phyloP scores from a whole-genome alignment of 2,329 filamentous ascomycete genomes.

The Bimuria novae-zelandiae region DNA sequence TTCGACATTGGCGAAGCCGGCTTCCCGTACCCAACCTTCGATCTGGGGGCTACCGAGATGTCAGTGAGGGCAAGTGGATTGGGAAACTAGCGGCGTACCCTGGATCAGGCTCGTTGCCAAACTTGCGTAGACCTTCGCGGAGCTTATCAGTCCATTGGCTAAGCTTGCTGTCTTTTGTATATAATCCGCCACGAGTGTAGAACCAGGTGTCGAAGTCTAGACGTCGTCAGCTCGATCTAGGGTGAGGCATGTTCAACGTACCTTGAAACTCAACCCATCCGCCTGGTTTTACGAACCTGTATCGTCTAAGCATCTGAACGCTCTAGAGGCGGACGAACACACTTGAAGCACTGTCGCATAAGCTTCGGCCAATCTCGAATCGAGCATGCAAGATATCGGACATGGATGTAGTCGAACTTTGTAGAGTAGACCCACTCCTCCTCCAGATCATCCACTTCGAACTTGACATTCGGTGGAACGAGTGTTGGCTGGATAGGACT shows the following conservation, averaged over 20 bases:
- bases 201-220: slow-evolving; percentile 29
- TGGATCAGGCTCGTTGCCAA: slow-evolving; percentile 50
- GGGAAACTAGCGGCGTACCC: slow-evolving; percentile 17
- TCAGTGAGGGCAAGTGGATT: background rate
- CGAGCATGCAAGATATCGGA: slow-evolving; percentile 28
- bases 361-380: slow-evolving; percentile 30
- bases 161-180: slow-evolving; percentile 16
- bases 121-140: slow-evolving; percentile 43
- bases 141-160: slow-evolving; percentile 28
- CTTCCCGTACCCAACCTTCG: slow-evolving; percentile 28
- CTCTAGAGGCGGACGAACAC: slow-evolving; percentile 14
- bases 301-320: background rate
- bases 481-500: slow-evolving; percentile 43
- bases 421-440: slow-evolving; percentile 37
- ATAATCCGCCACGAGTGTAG: slow-evolving; percentile 25
- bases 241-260: background rate
- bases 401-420: slow-evolving; percentile 34
- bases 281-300: slow-evolving; percentile 44
- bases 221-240: background rate
- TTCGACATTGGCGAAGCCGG: slow-evolving; percentile 28
- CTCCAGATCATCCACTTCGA: slow-evolving; percentile 45
- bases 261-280: slow-evolving; percentile 35
- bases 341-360: slow-evolving; percentile 32
- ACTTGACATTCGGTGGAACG: slow-evolving; percentile 40
- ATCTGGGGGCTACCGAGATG: slow-evolving; percentile 21